A percentile compares a stretch with the other conserved stretches of the same genome.
These are phyloP conservation scores for Yamadazyma sp. DNA, from an alignment of 805 yeast species.

Conservation along the genomic window DNA sequence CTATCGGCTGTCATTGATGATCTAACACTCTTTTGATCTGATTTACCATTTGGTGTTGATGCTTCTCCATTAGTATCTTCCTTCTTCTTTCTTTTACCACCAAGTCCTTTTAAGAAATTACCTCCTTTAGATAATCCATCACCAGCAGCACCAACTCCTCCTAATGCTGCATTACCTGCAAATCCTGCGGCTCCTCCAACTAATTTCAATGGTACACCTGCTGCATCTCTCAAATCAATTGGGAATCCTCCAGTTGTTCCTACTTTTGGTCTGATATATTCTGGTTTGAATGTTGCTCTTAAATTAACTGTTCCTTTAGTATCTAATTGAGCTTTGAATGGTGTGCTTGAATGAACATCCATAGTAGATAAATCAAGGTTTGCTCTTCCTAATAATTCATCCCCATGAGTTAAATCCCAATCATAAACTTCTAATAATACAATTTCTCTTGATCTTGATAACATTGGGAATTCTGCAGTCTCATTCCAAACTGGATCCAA, in stretches of 20 bases:
- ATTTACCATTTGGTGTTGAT: conserved; percentile 3
- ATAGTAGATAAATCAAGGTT: conserved; percentile 48
- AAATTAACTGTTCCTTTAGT: conserved; percentile 66
- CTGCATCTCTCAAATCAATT: conserved; percentile 34
- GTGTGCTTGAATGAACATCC: conserved; percentile 42
- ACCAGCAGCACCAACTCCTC: conserved; percentile 41
- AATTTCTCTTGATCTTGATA: conserved; percentile 57
- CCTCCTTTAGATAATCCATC: conserved; percentile 52
- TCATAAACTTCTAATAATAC: conserved; percentile 55
- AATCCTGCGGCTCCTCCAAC: conserved; percentile 42
- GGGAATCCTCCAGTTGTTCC: conserved; percentile 39
- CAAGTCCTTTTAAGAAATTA: conserved; percentile 31
- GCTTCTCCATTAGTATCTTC: conserved; percentile 11
- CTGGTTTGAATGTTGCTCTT: conserved; percentile 56
- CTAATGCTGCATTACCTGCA: conserved; percentile 32
- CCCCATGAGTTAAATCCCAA: conserved; percentile 77
- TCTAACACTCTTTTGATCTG: too few relatives aligned
- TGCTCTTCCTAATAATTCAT: conserved; percentile 57
- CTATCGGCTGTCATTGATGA: too few relatives aligned
- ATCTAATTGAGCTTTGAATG: conserved; percentile 48
- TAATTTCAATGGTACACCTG: conserved; percentile 48
- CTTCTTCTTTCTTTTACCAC: conserved; percentile 20
- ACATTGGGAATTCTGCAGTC: conserved; percentile 51
- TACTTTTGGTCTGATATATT: conserved; percentile 63
- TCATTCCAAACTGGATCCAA: conserved; percentile 80